phyloP scores from a whole-genome alignment of 1,139 yeast species.

The Debaryomyces fabryi region DNA sequence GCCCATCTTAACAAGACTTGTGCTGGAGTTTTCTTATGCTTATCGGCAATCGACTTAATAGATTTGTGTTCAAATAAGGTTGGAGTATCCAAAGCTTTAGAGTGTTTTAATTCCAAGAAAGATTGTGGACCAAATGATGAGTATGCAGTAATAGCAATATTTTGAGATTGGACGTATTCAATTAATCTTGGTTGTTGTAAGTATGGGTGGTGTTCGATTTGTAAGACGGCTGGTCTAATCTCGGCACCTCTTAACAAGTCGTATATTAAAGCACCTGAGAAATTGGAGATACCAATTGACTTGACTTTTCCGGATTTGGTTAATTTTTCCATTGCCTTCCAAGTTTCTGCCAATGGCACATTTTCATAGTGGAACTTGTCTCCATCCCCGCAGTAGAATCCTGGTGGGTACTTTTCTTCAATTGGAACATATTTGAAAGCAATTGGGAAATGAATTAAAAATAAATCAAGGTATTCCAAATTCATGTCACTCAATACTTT shows the following conservation, averaged over 20 bases:
- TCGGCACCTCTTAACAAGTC: slow-evolving; percentile 74
- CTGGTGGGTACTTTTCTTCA: slow-evolving; percentile 77
- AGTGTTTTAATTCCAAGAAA: slow-evolving; percentile 58
- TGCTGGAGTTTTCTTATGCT: slow-evolving; percentile 56
- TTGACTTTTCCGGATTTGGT: slow-evolving; percentile 62
- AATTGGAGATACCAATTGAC: slow-evolving; percentile 85
- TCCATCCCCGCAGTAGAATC: slow-evolving; percentile 66
- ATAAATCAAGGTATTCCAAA: slow-evolving; percentile 71
- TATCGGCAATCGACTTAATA: slow-evolving; percentile 55
- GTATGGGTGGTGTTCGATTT: slow-evolving; percentile 93
- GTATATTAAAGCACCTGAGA: slow-evolving; percentile 65
- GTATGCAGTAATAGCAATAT: slow-evolving; percentile 78
- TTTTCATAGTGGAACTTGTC: slow-evolving; percentile 60
- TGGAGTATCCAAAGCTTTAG: slow-evolving; percentile 55
- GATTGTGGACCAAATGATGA: slow-evolving; percentile 85
- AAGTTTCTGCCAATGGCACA: slow-evolving; percentile 76
- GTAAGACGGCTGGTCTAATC: slow-evolving; percentile 78
- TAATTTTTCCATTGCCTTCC: slow-evolving; percentile 73
- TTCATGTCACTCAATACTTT: slow-evolving; percentile 65
- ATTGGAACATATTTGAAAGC: slow-evolving; percentile 73
- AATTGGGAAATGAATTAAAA: slow-evolving; percentile 80
- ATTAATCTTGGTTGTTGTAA: slow-evolving; percentile 73
- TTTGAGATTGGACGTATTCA: slow-evolving; percentile 60
- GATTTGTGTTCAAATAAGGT: slow-evolving; percentile 58
- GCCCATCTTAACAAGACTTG: slow-evolving; percentile 82